Base-by-base conservation (phyloP, 306 rosid genomes). In the Pterocarpus macrocarpus region DNA sequence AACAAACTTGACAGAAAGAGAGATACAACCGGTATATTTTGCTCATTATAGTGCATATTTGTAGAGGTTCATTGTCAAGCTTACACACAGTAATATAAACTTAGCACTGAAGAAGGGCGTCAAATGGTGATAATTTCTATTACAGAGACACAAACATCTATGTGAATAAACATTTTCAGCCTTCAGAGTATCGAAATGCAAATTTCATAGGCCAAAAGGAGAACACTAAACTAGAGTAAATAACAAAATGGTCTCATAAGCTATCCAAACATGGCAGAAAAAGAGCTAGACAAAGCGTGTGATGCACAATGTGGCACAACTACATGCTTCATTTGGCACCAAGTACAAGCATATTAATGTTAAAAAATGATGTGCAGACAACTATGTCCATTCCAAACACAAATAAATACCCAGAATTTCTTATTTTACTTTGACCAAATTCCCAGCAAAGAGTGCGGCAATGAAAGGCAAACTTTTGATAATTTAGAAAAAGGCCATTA, bases 291-390 rank as follows among this genome's bases (percentile, higher is more conserved):
- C 41, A 67, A 38, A 74, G 73, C 34, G 62, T 30, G 22, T 76
- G 67, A 76, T 82, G 59, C 71, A 80, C 81, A 82, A 82, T 87
- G 79, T 67, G 49, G 69, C 82, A 72, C 63, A 84, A 74, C 11
- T 33, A 17, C 59, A 41, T 33, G 78, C n/a, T 79, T 32, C n/a
- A 72, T 62, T 70, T 4, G 68, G 50, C 62, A 62, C 71, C 3
- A 75, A 75, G 47, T 43, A 66, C 56, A 75, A 73, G 73, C 8
- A 69, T 11, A 33, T 34, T 15, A 44, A 44, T 38, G 71, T 17
- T 16, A 41, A 55, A 30, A 78, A n/a, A 10, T 55, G n/a, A 32
- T 86, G 55, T 44, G 69, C 64, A 79, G 44, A 78, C 22, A 16
- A 47, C 68, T 28, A 36, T 41, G 44, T 79, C 63, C 50, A 78